Evolutionary conservation across 441 rosid species (phyloP), one percentile per base, ranked within the genome.

Genomic region (Bruguiera hainesii): DNA sequence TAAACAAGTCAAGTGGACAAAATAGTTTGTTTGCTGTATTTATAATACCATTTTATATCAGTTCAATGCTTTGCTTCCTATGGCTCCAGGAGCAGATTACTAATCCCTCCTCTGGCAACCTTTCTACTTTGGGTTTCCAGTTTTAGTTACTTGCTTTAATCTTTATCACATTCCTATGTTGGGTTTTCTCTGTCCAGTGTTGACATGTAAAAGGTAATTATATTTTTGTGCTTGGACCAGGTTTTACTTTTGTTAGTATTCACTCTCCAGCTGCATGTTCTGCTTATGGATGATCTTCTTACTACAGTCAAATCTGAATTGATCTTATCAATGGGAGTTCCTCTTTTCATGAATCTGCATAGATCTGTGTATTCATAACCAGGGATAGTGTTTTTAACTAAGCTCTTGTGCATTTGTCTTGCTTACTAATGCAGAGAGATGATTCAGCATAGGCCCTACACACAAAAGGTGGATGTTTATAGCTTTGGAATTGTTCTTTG

Each of bases 401-500:
- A 16, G n/a, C 42, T 57, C 29, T 48, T 42, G 53, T 19, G 56
- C 48, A 13, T 60, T 75, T 57, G 16, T 39, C 35, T 50, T 74
- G 65, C 20, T 57, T 61, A 11, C 59, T 56, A 59, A 72, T 77
- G 79, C 91, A 93, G 98, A 71, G 98, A 93, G 88, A 93, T 93
- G 98, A 93, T 93, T 66, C 98, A 93, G 79, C 98, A 93, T 61
- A 81, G 98, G 82, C 93, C 97, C 18, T 93, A 93, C 76, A 93
- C 96, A 0, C 97, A 89, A 69, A 93, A 93, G 73, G 97, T 93
- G 68, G 98, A 93, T 42, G 97, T 89, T 30, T 93, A 93, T 79
- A 93, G 98, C 76, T 93, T 93, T 68, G 98, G 96, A 50, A 91
- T 93, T 11, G 97, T 91, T 63, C 90, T 93, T 61, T 93, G 98